phyloP scores from a whole-genome alignment of 805 yeast species.

The Lipomyces mesembrius region DNA sequence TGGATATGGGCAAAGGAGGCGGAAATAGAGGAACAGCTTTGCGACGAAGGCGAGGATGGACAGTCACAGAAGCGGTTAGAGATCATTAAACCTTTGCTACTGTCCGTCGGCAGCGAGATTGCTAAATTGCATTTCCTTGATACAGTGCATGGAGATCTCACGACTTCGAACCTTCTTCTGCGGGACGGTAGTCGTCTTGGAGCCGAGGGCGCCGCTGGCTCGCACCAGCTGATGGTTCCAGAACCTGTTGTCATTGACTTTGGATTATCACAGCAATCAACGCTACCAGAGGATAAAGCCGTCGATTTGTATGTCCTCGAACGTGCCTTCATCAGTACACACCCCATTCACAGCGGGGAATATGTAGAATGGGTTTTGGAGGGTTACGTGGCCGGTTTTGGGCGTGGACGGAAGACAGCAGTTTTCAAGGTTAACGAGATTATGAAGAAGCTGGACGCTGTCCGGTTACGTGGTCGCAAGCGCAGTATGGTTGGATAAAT shows the following conservation, averaged over 20 bases:
- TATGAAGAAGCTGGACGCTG: slow-evolving; percentile 75
- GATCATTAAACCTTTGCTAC: slow-evolving; percentile 53
- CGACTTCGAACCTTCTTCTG: slow-evolving; percentile 83
- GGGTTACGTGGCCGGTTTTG: slow-evolving; percentile 56
- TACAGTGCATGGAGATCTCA: slow-evolving; percentile 90
- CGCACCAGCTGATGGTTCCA: not conserved
- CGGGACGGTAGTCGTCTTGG: slow-evolving; percentile 41
- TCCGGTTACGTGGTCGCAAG: slow-evolving; percentile 89
- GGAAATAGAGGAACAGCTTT: slow-evolving; percentile 13
- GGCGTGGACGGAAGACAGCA: slow-evolving; percentile 26
- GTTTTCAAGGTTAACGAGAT: slow-evolving; percentile 48
- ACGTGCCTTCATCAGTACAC: slow-evolving; percentile 88
- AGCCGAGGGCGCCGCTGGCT: slow-evolving; percentile 35
- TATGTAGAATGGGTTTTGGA: slow-evolving; percentile 74
- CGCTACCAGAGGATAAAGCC: slow-evolving; percentile 86
- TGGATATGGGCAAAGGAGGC: slow-evolving; percentile 46
- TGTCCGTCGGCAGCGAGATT: slow-evolving; percentile 65
- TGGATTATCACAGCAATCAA: slow-evolving; percentile 81
- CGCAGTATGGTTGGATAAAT: slow-evolving; percentile 85
- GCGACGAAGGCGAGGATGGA: slow-evolving; percentile 10
- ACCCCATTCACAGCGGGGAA: slow-evolving; percentile 67
- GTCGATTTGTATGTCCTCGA: slow-evolving; percentile 96
- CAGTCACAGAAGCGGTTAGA: slow-evolving; percentile 6
- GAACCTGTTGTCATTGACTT: slow-evolving; percentile 81
- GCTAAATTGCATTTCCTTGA: slow-evolving; percentile 76